These are phyloP conservation scores for Fragaria nilgerrensis DNA, from an alignment of 306 rosid genomes.

Conservation along the genomic window DNA sequence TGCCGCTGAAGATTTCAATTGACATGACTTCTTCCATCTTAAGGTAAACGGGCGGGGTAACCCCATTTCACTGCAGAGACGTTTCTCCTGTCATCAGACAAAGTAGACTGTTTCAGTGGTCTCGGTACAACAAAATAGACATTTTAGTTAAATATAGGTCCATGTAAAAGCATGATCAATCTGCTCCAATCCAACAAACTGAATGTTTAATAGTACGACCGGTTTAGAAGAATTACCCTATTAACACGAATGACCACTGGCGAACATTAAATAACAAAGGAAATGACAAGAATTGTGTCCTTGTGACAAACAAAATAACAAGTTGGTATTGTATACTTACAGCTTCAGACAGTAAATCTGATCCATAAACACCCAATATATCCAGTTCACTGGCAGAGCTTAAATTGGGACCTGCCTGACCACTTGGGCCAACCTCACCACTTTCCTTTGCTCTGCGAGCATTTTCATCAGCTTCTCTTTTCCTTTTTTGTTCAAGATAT, in stretches of 20 bases:
- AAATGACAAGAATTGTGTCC: background rate
- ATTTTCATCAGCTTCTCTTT: conserved; percentile 65
- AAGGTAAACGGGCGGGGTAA: conserved; percentile 62
- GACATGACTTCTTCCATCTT: conserved; percentile 75
- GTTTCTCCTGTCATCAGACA: conserved; percentile 68
- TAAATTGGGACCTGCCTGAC: conserved; percentile 60
- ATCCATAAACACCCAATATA: conserved; percentile 57
- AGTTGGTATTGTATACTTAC: conserved; percentile 47
- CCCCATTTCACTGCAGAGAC: conserved; percentile 60
- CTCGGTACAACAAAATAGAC: background rate
- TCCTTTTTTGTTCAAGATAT: conserved; percentile 59
- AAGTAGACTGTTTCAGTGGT: conserved; percentile 5
- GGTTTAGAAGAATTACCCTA: background rate
- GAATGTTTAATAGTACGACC: background rate
- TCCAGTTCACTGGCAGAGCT: conserved; percentile 60
- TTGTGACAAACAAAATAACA: background rate
- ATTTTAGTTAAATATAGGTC: background rate
- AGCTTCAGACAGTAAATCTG: conserved; percentile 78
- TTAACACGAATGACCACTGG: background rate
- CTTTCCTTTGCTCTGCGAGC: conserved; percentile 56
- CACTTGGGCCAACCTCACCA: conserved; percentile 57
- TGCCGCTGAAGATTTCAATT: conserved; percentile 58
- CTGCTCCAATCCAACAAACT: background rate
- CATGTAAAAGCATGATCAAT: background rate
- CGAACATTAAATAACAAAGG: background rate